A percentile compares a stretch with the other conserved stretches of the same genome.
These are phyloP conservation scores for Pugionium dolabratum DNA, from an alignment of 345 rosid species.

Conservation along the genomic window DNA sequence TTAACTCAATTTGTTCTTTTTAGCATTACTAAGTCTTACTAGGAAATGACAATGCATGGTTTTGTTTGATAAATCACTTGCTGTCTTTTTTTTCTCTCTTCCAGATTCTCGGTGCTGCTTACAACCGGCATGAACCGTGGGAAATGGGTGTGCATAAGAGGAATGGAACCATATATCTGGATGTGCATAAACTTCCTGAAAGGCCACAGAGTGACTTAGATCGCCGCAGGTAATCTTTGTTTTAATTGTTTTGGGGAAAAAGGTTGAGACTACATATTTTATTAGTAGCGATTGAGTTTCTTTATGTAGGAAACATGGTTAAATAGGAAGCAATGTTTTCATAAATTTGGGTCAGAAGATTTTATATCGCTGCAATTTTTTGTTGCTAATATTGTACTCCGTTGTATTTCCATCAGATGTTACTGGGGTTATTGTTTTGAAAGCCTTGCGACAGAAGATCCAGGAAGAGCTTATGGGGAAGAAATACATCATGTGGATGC, in stretches of 20 bases:
- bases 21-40: neutral
- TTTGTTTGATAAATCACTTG: constrained; percentile 7
- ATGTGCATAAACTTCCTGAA: constrained; percentile 92
- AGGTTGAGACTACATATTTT: constrained; percentile 1
- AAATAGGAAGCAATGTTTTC: neutral
- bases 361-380: neutral
- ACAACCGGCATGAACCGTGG: constrained; percentile 85
- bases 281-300: constrained; percentile 3
- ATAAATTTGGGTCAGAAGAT: neutral
- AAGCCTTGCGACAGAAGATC: constrained; percentile 91
- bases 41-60: neutral
- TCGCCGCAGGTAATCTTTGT: constrained; percentile 65
- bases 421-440: constrained; percentile 99
- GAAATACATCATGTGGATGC: constrained; percentile 82
- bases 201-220: constrained; percentile 81
- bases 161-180: constrained; percentile 90
- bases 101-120: constrained; percentile 89
- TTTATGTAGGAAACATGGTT: constrained; percentile 6
- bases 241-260: neutral
- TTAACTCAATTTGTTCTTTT: neutral
- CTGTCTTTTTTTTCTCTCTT: constrained; percentile 16
- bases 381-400: neutral
- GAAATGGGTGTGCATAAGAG: constrained; percentile 99
- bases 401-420: constrained; percentile 54
- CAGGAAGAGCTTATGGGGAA: constrained; percentile 76